These are phyloP conservation scores for Nymphaea thermarum DNA, from an alignment of 164 flowering plant genomes.

Conservation along the genomic window DNA sequence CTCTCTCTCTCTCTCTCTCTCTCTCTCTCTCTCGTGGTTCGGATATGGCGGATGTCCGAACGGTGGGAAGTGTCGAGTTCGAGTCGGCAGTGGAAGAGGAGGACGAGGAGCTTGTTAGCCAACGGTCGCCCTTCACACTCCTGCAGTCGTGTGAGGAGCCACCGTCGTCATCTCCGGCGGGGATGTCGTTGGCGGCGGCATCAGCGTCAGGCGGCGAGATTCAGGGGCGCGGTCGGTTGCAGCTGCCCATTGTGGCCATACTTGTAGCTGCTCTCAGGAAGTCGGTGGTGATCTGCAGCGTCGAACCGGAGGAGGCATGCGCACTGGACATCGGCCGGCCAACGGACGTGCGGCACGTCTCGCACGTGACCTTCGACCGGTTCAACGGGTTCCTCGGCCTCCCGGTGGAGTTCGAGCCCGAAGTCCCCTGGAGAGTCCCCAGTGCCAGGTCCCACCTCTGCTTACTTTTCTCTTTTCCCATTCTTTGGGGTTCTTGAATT, in stretches of 20 bases:
- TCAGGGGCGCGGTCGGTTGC: not conserved
- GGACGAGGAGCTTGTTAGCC: not conserved
- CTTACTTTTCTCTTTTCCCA: not conserved
- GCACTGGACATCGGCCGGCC: constrained; percentile 74
- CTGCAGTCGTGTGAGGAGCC: too few species aligned
- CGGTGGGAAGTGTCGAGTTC: not conserved
- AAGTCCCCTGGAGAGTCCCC: constrained; percentile 60
- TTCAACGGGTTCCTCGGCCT: constrained; percentile 85
- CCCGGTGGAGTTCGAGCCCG: constrained; percentile 69
- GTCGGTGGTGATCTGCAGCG: constrained; percentile 76
- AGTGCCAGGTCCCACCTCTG: constrained; percentile 62
- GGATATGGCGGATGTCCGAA: not conserved
- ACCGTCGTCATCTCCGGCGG: not conserved
- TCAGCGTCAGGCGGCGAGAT: not conserved
- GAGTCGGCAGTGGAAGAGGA: not conserved
- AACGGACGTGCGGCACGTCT: constrained; percentile 60
- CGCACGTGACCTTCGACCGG: constrained; percentile 90
- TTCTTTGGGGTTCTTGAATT: not conserved
- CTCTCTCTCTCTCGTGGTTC: not conserved
- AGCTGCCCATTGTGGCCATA: constrained; percentile 39
- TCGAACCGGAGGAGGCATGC: constrained; percentile 46
- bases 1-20: too few species aligned
- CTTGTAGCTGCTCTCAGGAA: constrained; percentile 57
- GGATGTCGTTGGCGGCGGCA: not conserved
- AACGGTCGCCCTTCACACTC: too few species aligned